Percentiles rank a stretch among this genome's conserved stretches.
phyloP scores from a whole-genome alignment of 345 rosid genomes.

The Gossypium mustelinum region DNA sequence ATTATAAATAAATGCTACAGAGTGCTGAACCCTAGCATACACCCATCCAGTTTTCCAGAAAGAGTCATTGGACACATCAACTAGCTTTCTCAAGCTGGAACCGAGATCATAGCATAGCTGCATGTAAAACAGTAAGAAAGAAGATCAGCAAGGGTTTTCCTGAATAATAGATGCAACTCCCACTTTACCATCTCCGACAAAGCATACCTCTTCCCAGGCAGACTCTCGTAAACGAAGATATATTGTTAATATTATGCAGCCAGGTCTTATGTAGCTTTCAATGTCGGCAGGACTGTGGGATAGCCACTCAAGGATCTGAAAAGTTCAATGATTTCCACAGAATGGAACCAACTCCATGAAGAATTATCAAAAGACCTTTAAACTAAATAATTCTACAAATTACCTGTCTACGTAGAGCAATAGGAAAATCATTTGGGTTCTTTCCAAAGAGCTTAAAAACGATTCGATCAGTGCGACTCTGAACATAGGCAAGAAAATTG shows the following conservation, averaged over 20 bases:
- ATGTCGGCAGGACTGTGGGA: constrained; percentile 63
- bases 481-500: constrained; percentile 21
- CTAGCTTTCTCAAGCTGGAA: constrained; percentile 52
- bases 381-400: constrained; percentile 7
- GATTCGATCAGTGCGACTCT: constrained; percentile 57
- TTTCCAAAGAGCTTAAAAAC: constrained; percentile 61
- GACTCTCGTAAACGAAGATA: constrained; percentile 49
- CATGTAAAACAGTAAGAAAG: constrained; percentile 4
- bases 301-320: constrained; percentile 68
- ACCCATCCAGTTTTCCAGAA: constrained; percentile 73
- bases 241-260: constrained; percentile 61
- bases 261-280: constrained; percentile 77
- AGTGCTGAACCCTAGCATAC: constrained; percentile 48
- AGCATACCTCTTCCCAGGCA: constrained; percentile 57
- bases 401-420: constrained; percentile 51
- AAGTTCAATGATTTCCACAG: constrained; percentile 13
- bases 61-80: constrained; percentile 42
- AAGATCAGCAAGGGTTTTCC: neutral
- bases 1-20: constrained; percentile 50
- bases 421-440: constrained; percentile 52
- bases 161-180: neutral
- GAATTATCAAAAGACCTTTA: constrained; percentile 4
- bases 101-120: constrained; percentile 55
- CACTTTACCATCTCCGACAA: neutral
- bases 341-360: constrained; percentile 11